These are phyloP conservation scores for Barbarea vulgaris DNA, from an alignment of 345 rosid genomes.

Conservation along the genomic window DNA sequence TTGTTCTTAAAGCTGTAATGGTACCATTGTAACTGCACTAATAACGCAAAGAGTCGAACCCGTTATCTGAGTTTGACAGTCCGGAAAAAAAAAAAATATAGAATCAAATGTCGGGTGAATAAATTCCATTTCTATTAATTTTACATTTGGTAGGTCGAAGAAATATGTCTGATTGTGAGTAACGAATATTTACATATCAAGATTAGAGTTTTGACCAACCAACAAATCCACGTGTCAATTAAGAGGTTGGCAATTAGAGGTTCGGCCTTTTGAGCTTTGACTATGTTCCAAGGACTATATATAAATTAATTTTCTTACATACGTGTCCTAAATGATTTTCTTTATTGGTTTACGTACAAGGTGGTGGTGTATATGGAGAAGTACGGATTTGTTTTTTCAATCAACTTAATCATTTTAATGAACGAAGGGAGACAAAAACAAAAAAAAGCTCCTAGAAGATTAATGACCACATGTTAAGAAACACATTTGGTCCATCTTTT, in stretches of 20 bases:
- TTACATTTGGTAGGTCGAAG: not conserved
- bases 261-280: not conserved
- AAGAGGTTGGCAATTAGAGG: not conserved
- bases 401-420: not conserved
- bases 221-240: constrained; percentile 17
- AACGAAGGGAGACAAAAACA: not conserved
- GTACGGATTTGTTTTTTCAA: constrained; percentile 17
- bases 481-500: not conserved
- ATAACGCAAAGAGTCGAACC: not conserved
- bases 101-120: not conserved
- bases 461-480: not conserved
- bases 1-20: no score
- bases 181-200: constrained; percentile 18
- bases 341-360: not conserved
- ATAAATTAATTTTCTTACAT: constrained; percentile 4
- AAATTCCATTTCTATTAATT: not conserved
- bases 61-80: not conserved
- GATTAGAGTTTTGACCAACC: constrained; percentile 15
- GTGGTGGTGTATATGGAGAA: constrained; percentile 23
- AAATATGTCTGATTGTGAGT: constrained; percentile 11
- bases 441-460: not conserved
- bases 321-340: constrained; percentile 22
- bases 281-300: not conserved
- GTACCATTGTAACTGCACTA: not conserved
- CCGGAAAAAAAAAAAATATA: not conserved